These are phyloP conservation scores for Phaeomoniella chlamydospora DNA, from an alignment of 2,329 filamentous ascomycete genomes.

Conservation along the genomic window DNA sequence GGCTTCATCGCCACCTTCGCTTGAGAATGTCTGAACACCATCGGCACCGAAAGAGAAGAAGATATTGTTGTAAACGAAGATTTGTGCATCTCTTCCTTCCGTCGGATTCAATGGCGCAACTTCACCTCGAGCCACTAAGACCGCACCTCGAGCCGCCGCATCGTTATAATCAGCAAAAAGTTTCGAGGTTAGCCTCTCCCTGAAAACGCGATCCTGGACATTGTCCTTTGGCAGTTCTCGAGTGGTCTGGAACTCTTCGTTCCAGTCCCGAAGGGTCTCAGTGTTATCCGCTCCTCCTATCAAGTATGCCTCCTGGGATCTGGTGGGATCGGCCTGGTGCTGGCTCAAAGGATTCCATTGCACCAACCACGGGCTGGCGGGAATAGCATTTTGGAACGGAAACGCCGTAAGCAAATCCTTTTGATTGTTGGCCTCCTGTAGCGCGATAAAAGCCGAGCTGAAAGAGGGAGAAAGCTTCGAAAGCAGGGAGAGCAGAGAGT, in stretches of 20 bases:
- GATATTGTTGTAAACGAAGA: slow-evolving; percentile 98
- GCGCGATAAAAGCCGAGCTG: slow-evolving; percentile 53
- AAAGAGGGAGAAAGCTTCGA: slow-evolving; percentile 74
- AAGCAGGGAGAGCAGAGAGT: slow-evolving; percentile 75
- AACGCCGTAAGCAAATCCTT: slow-evolving; percentile 85
- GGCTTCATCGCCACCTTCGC: slow-evolving; percentile 91
- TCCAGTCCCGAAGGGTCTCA: slow-evolving; percentile 93
- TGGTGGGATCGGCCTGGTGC: slow-evolving; percentile 71
- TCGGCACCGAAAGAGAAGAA: slow-evolving; percentile 98
- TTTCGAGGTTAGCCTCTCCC: slow-evolving; percentile 85
- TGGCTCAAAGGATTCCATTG: slow-evolving; percentile 38
- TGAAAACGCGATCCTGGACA: slow-evolving; percentile 90
- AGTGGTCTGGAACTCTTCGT: slow-evolving; percentile 96
- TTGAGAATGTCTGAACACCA: slow-evolving; percentile 91
- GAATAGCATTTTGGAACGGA: slow-evolving; percentile 89
- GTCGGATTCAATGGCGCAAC: slow-evolving; percentile 90
- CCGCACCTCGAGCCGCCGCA: slow-evolving; percentile 79
- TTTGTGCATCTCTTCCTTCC: slow-evolving; percentile 82
- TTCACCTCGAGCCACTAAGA: slow-evolving; percentile 83
- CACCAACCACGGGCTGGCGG: slow-evolving; percentile 83
- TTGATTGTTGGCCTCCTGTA: slow-evolving; percentile 73
- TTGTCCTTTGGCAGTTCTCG: slow-evolving; percentile 86
- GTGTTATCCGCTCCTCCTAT: slow-evolving; percentile 84
- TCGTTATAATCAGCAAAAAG: slow-evolving; percentile 97
- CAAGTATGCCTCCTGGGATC: slow-evolving; percentile 85